Evolutionary conservation across 2,329 filamentous ascomycete genomes (phyloP).

Genomic region (Verticillium nonalfalfae): DNA sequence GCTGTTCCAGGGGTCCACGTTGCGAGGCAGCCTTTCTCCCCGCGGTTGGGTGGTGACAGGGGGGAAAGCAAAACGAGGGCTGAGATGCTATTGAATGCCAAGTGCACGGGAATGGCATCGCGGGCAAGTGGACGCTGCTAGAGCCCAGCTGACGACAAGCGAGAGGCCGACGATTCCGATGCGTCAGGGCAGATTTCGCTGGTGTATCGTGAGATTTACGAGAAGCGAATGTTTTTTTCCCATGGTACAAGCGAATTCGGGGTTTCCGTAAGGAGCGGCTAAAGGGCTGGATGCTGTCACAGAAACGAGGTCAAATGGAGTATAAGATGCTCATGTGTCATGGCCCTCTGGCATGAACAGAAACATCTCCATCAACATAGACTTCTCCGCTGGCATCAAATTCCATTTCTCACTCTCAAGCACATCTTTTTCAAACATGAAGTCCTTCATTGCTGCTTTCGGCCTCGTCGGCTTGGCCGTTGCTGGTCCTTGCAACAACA

Average conservation of each 20-base stretch:
- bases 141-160: neutral
- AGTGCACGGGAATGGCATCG: neutral
- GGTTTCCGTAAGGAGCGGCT: neutral
- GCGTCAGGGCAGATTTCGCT: neutral
- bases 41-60: neutral
- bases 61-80: neutral
- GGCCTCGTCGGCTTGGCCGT: neutral
- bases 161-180: neutral
- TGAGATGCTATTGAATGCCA: neutral
- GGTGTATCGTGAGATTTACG: neutral
- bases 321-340: neutral
- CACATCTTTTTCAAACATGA: neutral
- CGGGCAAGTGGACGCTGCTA: neutral
- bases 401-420: neutral
- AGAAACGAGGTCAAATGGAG: neutral
- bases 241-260: neutral
- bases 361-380: neutral
- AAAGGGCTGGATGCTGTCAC: neutral
- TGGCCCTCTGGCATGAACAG: neutral
- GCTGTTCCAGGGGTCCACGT: neutral
- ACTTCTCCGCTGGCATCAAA: neutral
- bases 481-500: constrained; percentile 8
- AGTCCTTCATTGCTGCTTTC: neutral
- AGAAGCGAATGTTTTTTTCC: neutral
- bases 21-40: neutral